Evolutionary conservation across 2,329 filamentous ascomycete genomes (phyloP), one percentile per base, ranked within the genome.

Genomic region (Tolypocladium guangdongense): DNA sequence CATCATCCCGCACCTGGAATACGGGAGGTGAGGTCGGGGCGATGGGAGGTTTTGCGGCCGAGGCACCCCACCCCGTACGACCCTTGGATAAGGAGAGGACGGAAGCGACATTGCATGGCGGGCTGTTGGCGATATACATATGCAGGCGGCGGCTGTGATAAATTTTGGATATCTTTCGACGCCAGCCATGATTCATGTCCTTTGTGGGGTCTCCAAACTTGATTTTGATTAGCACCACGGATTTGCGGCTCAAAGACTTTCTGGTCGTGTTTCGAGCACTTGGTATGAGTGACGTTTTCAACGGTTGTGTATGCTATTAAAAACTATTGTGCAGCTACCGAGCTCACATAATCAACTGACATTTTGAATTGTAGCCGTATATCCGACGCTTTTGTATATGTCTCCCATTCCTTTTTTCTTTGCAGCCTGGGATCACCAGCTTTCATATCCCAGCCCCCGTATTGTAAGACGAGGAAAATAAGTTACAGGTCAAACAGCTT

Each of bases 1-100:
- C 18, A 91, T 97, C 70, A 84, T 99, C 61, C 93, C 93, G 39
- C 90, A 86, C 70, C 71, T 92, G 58, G 88, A 91, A 68, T 86
- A 83, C 73, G 87, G 87, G 22, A 71, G 66, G 51, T 68, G 57
- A 61, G 41, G 14, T 36, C 43, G 6, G 7, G 7, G 4, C 8
- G 20, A 24, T 8, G 27, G 18, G 43, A 18, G 27, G 4, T 32
- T n/a, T 5, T 7, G 37, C 33, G 20, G 32, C 32, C 2, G 49
- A 54, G 14, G 27, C 32, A 20, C 12, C 7, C 7, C 32, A 20
- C 12, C 7, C 7, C 7, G 30, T 4, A 2, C 30, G 57, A 52
- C 45, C 32, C 24, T 50, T 50, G 52, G 35, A 38, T 18, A 11
- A 32, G 27, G 16, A 46, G 43, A n/a, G 18, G 24, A 27, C 14